phyloP scores from a whole-genome alignment of 257 asterid genomes.

The Solanum chaucha region DNA sequence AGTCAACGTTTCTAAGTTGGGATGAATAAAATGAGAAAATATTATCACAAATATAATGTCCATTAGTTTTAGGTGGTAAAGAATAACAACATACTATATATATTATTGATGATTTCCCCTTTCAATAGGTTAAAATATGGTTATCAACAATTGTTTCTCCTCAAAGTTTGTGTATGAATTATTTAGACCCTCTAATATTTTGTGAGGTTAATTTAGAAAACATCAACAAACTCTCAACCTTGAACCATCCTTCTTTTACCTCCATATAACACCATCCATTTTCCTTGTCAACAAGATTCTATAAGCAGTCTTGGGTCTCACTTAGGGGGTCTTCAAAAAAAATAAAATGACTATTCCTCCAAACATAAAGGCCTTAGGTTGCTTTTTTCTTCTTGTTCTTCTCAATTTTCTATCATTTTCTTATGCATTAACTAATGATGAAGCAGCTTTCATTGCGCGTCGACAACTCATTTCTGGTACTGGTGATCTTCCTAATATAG shows the following conservation, averaged over 20 bases:
- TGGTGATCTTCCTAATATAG: constrained; percentile 1
- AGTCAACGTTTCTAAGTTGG: background rate
- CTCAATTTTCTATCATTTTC: constrained; percentile 15
- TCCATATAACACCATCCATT: constrained; percentile 22
- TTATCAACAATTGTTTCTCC: constrained; percentile 10
- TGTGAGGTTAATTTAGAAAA: background rate
- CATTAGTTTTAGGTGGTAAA: background rate
- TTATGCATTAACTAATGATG: constrained; percentile 15
- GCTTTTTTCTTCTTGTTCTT: constrained; percentile 23
- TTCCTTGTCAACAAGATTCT: constrained; percentile 5
- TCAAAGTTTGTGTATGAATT: background rate
- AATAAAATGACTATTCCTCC: constrained; percentile 24
- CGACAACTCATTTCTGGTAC: constrained; percentile 15
- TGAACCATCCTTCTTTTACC: constrained; percentile 9
- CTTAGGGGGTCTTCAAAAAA: constrained; percentile 32
- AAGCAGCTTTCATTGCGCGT: constrained; percentile 14
- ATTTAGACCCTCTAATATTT: background rate
- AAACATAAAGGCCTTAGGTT: constrained; percentile 46
- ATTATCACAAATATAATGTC: background rate
- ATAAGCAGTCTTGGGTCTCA: constrained; percentile 56
- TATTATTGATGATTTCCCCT: background rate
- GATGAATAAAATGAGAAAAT: background rate
- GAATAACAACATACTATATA: background rate
- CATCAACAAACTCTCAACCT: constrained; percentile 13
- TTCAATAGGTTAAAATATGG: constrained; percentile 2